phyloP scores from a whole-genome alignment of 2,329 filamentous ascomycete species.

The Fusarium sp. region DNA sequence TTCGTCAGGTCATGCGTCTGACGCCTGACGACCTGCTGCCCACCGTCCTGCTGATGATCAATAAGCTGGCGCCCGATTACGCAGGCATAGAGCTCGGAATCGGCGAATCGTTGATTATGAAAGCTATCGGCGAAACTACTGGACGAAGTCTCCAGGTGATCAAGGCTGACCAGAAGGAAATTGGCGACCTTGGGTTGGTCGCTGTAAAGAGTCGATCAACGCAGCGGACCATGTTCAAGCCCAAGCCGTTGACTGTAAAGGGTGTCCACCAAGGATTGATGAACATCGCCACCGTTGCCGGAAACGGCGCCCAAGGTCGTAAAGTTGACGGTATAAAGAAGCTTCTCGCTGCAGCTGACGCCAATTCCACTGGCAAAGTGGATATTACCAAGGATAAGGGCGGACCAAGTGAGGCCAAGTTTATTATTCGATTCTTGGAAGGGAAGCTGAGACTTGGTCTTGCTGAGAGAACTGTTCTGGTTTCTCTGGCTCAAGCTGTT shows the following conservation, averaged over 20 bases:
- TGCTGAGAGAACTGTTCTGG: constrained; percentile 91
- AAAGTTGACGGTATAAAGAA: constrained; percentile 98
- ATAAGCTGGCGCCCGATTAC: constrained; percentile 97
- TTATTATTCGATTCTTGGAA: constrained; percentile 90
- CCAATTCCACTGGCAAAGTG: constrained; percentile 77
- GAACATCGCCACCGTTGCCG: constrained; percentile 86
- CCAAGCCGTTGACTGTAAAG: constrained; percentile 86
- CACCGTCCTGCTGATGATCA: constrained; percentile 94
- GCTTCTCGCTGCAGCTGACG: constrained; percentile 89
- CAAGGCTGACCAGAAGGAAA: constrained; percentile 95
- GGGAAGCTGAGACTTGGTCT: constrained; percentile 92
- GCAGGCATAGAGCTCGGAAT: constrained; percentile 98
- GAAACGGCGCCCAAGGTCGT: constrained; percentile 86
- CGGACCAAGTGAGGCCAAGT: constrained; percentile 94
- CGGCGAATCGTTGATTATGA: constrained; percentile 98
- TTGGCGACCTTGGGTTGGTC: constrained; percentile 93
- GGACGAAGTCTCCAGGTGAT: constrained; percentile 89
- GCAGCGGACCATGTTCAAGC: constrained; percentile 98
- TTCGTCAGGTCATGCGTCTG: constrained; percentile 92
- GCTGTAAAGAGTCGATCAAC: constrained; percentile 95
- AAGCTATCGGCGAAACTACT: constrained; percentile 94
- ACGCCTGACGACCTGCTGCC: constrained; percentile 89
- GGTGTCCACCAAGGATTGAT: constrained; percentile 91
- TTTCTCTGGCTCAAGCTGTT: constrained; percentile 89
- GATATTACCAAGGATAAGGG: constrained; percentile 95